Evolutionary conservation across 306 rosid species (phyloP).

Genomic region (Cicer arietinum): DNA sequence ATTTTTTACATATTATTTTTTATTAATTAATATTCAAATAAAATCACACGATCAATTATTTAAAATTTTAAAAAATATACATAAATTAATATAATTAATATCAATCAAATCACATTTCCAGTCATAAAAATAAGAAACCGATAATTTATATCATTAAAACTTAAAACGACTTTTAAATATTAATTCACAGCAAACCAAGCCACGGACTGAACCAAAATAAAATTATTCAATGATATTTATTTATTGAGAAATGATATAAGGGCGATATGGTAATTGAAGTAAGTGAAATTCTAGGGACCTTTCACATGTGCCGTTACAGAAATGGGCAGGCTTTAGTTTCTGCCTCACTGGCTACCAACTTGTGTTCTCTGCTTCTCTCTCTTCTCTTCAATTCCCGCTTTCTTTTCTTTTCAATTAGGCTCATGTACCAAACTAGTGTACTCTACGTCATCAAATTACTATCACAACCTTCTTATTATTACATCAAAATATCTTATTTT

Average conservation of each 20-base stretch:
- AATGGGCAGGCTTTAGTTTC: constrained; percentile 64
- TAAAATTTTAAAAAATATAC: too few relatives aligned
- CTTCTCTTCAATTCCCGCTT: constrained; percentile 52
- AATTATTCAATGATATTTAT: too few relatives aligned
- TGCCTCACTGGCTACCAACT: constrained; percentile 61
- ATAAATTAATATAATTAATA: too few relatives aligned
- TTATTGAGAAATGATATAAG: not conserved
- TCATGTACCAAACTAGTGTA: constrained; percentile 43
- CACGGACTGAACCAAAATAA: too few relatives aligned
- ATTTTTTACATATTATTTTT: too few relatives aligned
- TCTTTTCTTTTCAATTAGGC: constrained; percentile 50
- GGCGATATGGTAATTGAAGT: constrained; percentile 47
- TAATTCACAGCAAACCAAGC: too few relatives aligned
- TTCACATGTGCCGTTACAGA: constrained; percentile 82
- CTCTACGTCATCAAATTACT: constrained; percentile 42
- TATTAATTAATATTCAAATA: too few relatives aligned
- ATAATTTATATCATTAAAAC: too few relatives aligned
- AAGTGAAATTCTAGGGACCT: constrained; percentile 59
- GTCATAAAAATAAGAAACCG: too few relatives aligned
- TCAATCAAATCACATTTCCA: too few relatives aligned
- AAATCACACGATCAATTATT: too few relatives aligned
- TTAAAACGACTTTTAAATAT: too few relatives aligned
- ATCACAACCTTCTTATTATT: constrained; percentile 37
- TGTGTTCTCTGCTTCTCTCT: constrained; percentile 21
- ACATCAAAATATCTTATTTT: constrained; percentile 27